These are phyloP conservation scores for Pythium dissimile DNA, from an alignment of 352 stramenopile species.

Conservation along the genomic window DNA sequence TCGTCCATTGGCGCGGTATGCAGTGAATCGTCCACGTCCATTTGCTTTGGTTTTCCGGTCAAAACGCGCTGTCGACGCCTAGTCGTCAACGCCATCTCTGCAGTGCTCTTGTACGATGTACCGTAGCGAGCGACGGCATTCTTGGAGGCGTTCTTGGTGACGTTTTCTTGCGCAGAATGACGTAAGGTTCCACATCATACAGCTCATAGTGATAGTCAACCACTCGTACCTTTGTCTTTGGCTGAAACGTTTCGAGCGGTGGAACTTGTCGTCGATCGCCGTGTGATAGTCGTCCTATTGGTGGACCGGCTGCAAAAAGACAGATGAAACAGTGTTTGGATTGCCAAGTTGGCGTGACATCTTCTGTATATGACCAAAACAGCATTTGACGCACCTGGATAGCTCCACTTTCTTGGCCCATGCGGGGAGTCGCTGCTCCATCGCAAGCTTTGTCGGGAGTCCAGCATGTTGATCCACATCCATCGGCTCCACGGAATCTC, in stretches of 20 bases:
- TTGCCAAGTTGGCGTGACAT: no score
- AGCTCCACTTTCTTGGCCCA: constrained; percentile 18
- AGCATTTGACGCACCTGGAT: neutral
- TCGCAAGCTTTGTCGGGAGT: neutral
- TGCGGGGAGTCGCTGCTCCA: constrained; percentile 18
- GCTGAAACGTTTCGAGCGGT: no score
- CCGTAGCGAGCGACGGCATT: constrained; percentile 19
- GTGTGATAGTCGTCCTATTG: neutral
- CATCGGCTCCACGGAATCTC: constrained; percentile 10
- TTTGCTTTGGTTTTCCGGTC: constrained; percentile 1
- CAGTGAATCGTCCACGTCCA: constrained; percentile 9
- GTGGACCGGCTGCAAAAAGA: no score
- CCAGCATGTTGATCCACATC: constrained; percentile 22
- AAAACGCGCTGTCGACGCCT: constrained; percentile 6
- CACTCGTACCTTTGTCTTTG: constrained; percentile 17
- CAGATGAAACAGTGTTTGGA: no score
- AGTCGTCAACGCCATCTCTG: constrained; percentile 16
- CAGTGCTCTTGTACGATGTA: constrained; percentile 23
- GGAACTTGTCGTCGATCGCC: neutral
- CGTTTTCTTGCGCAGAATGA: no score
- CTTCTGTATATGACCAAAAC: no score
- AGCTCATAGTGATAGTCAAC: no score
- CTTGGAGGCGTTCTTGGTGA: constrained; percentile 23
- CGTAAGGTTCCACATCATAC: no score
- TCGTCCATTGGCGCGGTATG: neutral